phyloP scores from a whole-genome alignment of 305 asterid genomes.

The Petunia hybrid region DNA sequence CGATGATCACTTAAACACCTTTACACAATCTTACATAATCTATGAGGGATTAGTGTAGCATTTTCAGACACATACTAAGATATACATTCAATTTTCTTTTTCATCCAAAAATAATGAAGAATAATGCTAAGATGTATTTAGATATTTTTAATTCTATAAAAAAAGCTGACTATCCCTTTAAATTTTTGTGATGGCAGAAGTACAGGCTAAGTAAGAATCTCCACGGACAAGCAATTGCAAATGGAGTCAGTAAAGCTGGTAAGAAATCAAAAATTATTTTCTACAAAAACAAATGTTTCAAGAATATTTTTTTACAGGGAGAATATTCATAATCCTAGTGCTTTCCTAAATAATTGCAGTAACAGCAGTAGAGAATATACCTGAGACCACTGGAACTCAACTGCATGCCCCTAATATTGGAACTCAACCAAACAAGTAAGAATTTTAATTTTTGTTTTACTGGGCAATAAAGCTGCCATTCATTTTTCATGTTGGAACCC shows the following conservation, averaged over 20 bases:
- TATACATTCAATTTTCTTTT: no score
- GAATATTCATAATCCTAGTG: constrained; percentile 34
- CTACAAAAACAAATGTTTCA: constrained; percentile 21
- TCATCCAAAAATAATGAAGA: not conserved
- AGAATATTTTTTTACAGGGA: constrained; percentile 25
- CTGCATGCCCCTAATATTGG: constrained; percentile 53
- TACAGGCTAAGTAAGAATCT: constrained; percentile 92
- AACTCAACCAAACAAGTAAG: constrained; percentile 69
- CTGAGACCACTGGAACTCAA: constrained; percentile 62
- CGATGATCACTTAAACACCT: no score
- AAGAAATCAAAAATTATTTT: constrained; percentile 36
- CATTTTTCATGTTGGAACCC: constrained; percentile 25
- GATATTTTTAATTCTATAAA: no score
- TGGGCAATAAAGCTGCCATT: not conserved
- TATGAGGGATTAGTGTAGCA: no score
- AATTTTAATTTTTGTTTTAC: not conserved
- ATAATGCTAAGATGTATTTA: not conserved
- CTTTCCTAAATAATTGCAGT: constrained; percentile 51
- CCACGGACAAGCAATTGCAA: constrained; percentile 67
- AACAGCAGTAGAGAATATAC: constrained; percentile 59
- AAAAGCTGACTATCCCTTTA: no score
- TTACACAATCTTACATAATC: no score
- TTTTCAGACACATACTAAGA: no score
- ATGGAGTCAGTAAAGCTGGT: constrained; percentile 75
- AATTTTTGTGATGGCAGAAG: constrained; percentile 58